Evolutionary conservation across 1,284 basidiomycete species (phyloP), one percentile per base, ranked within the genome.

Genomic region (Fistulina hepatica): DNA sequence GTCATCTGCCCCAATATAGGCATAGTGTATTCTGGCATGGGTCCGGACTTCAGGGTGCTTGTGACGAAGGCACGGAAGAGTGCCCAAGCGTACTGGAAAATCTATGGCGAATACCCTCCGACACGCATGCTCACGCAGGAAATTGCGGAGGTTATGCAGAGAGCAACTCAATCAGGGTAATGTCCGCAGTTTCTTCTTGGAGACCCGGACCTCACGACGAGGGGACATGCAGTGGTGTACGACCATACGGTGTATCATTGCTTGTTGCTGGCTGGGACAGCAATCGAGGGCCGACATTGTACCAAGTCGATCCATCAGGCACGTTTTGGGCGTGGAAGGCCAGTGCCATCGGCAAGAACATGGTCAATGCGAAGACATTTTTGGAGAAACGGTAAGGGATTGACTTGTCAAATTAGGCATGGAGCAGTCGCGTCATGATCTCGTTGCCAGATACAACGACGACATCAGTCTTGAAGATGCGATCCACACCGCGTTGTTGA

Each of bases 281-380:
- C 49, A 83, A 84, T 55, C 79, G 91, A 15, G 94, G 94, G 12
- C 90, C 92, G 46, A 85, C 80, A 24, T 71, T 98, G 45, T 98
- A 95, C 65, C 95, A 99, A 61, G 94, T 99, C 39, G 95, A 99
- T 65, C 95, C 95, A 13, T 95, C 91, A 33, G 95, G 95, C 33
- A 92, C 89, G 33, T 99, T 91, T 64, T 97, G 93, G 93, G 93
- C 95, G 36, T 99, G 95, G 95, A 99, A 98, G 62, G 95, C 95
- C 10, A 94, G 89, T 56, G 95, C 95, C 11, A 98, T 98, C 53
- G 95, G 95, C 26, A 98, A 98, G 69, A 98, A 98, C 64, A 97
- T 97, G 90, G 81, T 92, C 39, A 99, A 98, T 55, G 95, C 93
- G 37, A 98, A 98, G 65, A 97, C 95, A 2, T 98, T 98, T 64